These are phyloP conservation scores for sweet orange (Citrus sinensis) DNA, from an alignment of 345 rosid genomes.

Conservation along the genomic window DNA sequence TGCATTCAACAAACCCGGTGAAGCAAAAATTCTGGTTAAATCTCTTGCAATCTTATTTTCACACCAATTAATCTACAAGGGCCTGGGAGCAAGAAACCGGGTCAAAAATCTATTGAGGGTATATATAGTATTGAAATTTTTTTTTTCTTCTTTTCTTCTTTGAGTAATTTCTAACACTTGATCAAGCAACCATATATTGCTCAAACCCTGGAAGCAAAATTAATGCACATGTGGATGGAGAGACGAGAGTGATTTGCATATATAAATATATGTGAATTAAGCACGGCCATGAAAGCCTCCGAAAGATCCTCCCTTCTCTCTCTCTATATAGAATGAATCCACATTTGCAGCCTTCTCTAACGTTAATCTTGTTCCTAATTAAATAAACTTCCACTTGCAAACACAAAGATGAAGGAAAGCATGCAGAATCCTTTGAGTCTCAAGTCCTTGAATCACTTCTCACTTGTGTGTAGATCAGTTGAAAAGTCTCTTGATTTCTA, in stretches of 20 bases:
- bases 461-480: slow-evolving; percentile 60
- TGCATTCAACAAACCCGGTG: no score
- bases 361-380: background rate
- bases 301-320: background rate
- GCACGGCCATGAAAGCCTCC: background rate
- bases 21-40: no score
- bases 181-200: no score
- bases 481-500: slow-evolving; percentile 62
- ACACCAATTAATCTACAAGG: background rate
- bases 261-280: background rate
- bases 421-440: slow-evolving; percentile 53
- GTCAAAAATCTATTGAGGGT: no score
- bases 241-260: background rate
- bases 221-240: no score
- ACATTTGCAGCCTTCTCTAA: background rate
- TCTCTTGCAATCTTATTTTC: background rate
- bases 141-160: no score
- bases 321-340: background rate
- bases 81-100: no score
- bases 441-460: slow-evolving; percentile 70
- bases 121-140: no score
- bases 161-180: no score
- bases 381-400: background rate
- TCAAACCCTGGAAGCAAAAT: no score
- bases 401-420: slow-evolving; percentile 18